Evolutionary conservation across 352 stramenopile genomes (phyloP).

Genomic region (Phytophthora hybrid): DNA sequence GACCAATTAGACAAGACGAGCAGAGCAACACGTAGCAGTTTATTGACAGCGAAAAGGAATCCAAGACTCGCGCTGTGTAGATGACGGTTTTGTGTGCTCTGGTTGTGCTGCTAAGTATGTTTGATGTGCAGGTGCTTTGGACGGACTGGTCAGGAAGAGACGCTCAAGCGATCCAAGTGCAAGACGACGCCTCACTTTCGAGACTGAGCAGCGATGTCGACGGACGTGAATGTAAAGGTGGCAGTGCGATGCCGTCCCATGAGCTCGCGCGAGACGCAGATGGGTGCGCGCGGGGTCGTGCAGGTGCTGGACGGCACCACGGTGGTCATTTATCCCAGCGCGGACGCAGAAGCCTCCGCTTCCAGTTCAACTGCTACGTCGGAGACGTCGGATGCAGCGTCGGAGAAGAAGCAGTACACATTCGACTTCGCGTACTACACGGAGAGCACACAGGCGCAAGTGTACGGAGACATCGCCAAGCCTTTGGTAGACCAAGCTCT

Average conservation of each 20-base stretch:
- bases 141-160: slow-evolving; percentile 17
- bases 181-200: slow-evolving; percentile 9
- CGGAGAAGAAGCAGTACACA: slow-evolving; percentile 70
- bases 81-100: slow-evolving; percentile 4
- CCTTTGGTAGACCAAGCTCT: slow-evolving; percentile 83
- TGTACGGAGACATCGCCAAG: slow-evolving; percentile 82
- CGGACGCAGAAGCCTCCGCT: slow-evolving; percentile 26
- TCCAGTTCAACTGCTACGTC: slow-evolving; percentile 9
- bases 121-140: not conserved
- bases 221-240: slow-evolving; percentile 91
- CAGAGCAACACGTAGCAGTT: slow-evolving; percentile 17
- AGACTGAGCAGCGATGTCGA: slow-evolving; percentile 48
- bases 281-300: slow-evolving; percentile 61
- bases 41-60: slow-evolving; percentile 27
- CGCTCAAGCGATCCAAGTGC: not conserved
- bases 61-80: slow-evolving; percentile 16
- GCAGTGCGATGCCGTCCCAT: slow-evolving; percentile 91
- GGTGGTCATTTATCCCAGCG: slow-evolving; percentile 56
- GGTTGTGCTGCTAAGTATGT: not conserved
- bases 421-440: slow-evolving; percentile 88
- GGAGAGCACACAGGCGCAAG: slow-evolving; percentile 76
- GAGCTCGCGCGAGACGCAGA: slow-evolving; percentile 78
- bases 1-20: slow-evolving; percentile 30
- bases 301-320: slow-evolving; percentile 66
- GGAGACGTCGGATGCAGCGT: slow-evolving; percentile 17